Base-by-base conservation (phyloP, 257 asterid species). In the Solanum ahanhuiri region DNA sequence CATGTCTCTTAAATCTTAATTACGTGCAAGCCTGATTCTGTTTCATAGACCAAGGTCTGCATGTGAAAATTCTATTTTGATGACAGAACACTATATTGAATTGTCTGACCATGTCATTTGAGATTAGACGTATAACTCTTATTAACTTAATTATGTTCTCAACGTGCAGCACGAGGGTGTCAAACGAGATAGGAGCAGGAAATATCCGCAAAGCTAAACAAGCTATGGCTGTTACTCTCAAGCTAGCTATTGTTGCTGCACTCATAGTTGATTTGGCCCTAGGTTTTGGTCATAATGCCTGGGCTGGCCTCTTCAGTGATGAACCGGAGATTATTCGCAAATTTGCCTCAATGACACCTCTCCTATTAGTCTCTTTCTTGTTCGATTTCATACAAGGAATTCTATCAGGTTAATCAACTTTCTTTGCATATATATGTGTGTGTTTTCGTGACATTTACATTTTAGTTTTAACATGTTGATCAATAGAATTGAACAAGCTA, bases 141-240 rank as follows among this genome's bases (percentile, higher is more conserved):
- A 69, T 28, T 28, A 0, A 67, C 73, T 28, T 28, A 67, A 67
- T 28, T 14, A 14, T 67, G 34, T 64, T 8, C 23, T 31, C 43
- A 71, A 33, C 2, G 31, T 89, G 90, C 96, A 95, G 99, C 92
- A 93, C 97, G 0, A 92, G 99, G 91, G 98, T 96, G 87, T 93
- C 98, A 14, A 96, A 96, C 75, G 98, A 94, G 93, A 54, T 96
- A 28, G 98, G 98, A 35, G 95, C 94, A 1, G 98, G 97, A 35
- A 87, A 92, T 60, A 92, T 95, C 1, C 72, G 73, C 28, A 81
- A 88, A 86, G 99, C 99, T 6, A 95, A 89, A 88, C 94, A 87
- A 4, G 97, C 98, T 30, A 91, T 91, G 96, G 60, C 17, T 9
- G 98, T 96, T 48, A 85, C 95, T 35, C 93, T 96, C 41, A 95